Evolutionary conservation across 2,329 filamentous ascomycete genomes (phyloP), one percentile per base, ranked within the genome.

Genomic region (Fusarium lyarnte): DNA sequence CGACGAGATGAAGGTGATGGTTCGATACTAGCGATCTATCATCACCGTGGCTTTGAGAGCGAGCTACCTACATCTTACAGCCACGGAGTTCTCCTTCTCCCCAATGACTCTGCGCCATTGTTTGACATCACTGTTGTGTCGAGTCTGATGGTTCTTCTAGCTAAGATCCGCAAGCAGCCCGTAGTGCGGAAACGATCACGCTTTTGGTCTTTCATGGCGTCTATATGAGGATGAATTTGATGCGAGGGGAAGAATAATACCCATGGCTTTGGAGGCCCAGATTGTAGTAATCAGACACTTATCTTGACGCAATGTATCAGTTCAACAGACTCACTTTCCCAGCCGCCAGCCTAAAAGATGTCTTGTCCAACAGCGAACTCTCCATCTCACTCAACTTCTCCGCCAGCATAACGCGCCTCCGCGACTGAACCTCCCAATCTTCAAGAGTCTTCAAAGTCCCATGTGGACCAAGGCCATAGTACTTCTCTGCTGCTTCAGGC

Each of bases 311-410:
- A 1, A 29, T 8, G 21, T 6, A 1, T 39, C 9, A 69, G 16
- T 84, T 84, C 21, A 83, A 61, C 39, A 85, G 70, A 69, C 82
- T 85, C 31, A 85, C 83, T 49, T 81, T 81, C 8, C 84, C 84
- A 21, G 79, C 81, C 8, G 57, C 64, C 0, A 68, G 47, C 0
- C 23, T 36, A 17, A 21, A 3, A 6, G 67, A 23, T 17, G 38
- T 13, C 80, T 80, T 62, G 82, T 75, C 23, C 74, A 78, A 57
- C 69, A 78, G 43, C 78, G 69, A 54, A 81, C 78, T 8, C 74
- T 78, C 61, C 67, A 72, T 43, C 9, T 23, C 29, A 19, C 23
- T n/a, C 25, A 72, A 2, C 47, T 27, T 47, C 23, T 61, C 17
- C 0, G 38, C 57, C 38, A 79, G 73, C 21, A 81, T 6, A 5